phyloP scores from a whole-genome alignment of 805 yeast genomes.

The Limtongozyma cylindracea region DNA sequence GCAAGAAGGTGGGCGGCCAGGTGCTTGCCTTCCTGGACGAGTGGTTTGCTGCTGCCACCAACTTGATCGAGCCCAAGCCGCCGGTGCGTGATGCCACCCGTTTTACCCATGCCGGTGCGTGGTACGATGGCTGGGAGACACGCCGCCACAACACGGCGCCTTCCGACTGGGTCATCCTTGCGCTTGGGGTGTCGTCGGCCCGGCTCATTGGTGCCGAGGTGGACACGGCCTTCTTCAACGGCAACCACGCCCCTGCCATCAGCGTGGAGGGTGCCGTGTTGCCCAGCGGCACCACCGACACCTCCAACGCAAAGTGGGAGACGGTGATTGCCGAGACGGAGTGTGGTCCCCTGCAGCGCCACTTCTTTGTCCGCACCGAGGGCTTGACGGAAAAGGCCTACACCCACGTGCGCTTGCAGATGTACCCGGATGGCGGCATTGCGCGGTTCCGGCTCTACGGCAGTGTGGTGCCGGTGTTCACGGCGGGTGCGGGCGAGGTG shows the following conservation, averaged over 20 bases:
- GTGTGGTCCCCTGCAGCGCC: conserved; percentile 80
- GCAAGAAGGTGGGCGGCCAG: conserved; percentile 62
- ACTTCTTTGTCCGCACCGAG: conserved; percentile 41
- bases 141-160: conserved; percentile 72
- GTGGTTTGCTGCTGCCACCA: conserved; percentile 87
- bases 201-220: conserved; percentile 61
- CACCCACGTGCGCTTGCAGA: conserved; percentile 63
- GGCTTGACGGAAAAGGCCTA: conserved; percentile 30
- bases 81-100: conserved; percentile 66
- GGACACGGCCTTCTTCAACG: conserved; percentile 85
- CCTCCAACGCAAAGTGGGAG: conserved; percentile 28
- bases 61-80: conserved; percentile 55
- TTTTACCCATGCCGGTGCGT: conserved; percentile 72
- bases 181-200: conserved; percentile 69
- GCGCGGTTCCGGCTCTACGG: conserved; percentile 88
- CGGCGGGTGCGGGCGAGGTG: conserved; percentile 13
- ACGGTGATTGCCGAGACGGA: conserved; percentile 39
- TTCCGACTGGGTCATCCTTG: conserved; percentile 71
- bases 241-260: conserved; percentile 84
- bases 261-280: conserved; percentile 48
- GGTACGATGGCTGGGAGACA: conserved; percentile 99
- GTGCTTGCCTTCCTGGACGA: conserved; percentile 57
- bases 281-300: conserved; percentile 11
- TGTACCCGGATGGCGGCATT: conserved; percentile 98
- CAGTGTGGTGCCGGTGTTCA: conserved; percentile 44